These are phyloP conservation scores for Monosporozyma siamensis DNA, from an alignment of 805 yeast genomes.

Conservation along the genomic window DNA sequence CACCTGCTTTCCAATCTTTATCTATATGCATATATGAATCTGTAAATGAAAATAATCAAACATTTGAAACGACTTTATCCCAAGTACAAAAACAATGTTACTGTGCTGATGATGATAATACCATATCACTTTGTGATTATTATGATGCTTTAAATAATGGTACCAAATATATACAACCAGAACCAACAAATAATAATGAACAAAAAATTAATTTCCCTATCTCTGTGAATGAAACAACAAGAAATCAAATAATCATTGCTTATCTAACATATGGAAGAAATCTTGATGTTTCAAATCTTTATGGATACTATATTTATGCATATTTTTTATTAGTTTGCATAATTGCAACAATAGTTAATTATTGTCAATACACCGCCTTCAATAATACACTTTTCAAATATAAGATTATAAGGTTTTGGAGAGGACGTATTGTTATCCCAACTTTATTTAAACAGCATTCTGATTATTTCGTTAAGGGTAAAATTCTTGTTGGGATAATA, in stretches of 20 bases:
- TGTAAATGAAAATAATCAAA: slow-evolving; percentile 5
- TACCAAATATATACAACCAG: slow-evolving; percentile 3
- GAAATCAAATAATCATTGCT: slow-evolving; percentile 10
- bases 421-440: slow-evolving; percentile 15
- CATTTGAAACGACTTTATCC: slow-evolving; percentile 12
- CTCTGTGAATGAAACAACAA: slow-evolving; percentile 5
- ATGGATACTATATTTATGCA: slow-evolving; percentile 8
- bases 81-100: neutral
- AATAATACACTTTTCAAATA: slow-evolving; percentile 7
- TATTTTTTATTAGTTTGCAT: slow-evolving; percentile 11
- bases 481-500: slow-evolving; percentile 11
- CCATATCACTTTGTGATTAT: slow-evolving; percentile 2
- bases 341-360: slow-evolving; percentile 6
- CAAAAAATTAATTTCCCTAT: slow-evolving; percentile 10
- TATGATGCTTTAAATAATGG: slow-evolving; percentile 13
- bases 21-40: slow-evolving; percentile 15
- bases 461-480: slow-evolving; percentile 7
- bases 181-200: neutral
- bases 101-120: neutral
- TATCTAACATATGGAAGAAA: slow-evolving; percentile 14
- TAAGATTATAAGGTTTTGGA: slow-evolving; percentile 8
- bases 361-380: slow-evolving; percentile 9
- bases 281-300: slow-evolving; percentile 14
- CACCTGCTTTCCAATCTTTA: slow-evolving; percentile 22
- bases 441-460: slow-evolving; percentile 16